These are phyloP conservation scores for Diplotaxis tenuifolia DNA, from an alignment of 345 rosid genomes.

Conservation along the genomic window DNA sequence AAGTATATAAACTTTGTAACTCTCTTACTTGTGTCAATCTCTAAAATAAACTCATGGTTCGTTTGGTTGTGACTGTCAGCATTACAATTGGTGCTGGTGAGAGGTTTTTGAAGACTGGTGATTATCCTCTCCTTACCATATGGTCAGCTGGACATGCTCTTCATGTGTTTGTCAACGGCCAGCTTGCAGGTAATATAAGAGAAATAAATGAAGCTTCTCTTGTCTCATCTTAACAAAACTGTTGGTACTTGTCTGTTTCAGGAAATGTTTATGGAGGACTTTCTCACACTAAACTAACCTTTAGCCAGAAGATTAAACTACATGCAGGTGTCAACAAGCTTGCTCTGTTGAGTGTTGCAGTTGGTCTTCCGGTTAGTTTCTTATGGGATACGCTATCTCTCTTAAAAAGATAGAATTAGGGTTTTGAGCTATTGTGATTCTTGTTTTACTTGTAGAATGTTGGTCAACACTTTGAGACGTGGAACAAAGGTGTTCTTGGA, in stretches of 20 bases:
- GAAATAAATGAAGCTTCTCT: not conserved
- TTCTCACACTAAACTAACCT: conserved; percentile 55
- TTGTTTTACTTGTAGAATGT: conserved; percentile 59
- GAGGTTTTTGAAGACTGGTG: conserved; percentile 64
- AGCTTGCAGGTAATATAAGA: conserved; percentile 56
- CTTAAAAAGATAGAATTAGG: not conserved
- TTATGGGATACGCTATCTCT: not conserved
- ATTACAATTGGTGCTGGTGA: conserved; percentile 54
- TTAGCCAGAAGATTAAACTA: conserved; percentile 64
- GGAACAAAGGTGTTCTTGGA: conserved; percentile 87
- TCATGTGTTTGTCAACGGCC: conserved; percentile 72
- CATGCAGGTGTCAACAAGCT: conserved; percentile 76
- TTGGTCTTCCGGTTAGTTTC: conserved; percentile 82
- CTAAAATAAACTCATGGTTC: not conserved
- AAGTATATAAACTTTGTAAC: conserved; percentile 26
- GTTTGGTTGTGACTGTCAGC: conserved; percentile 39
- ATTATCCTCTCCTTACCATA: conserved; percentile 57
- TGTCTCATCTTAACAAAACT: not conserved
- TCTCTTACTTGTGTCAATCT: conserved; percentile 11
- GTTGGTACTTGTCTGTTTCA: conserved; percentile 23
- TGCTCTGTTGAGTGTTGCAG: conserved; percentile 68
- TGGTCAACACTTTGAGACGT: conserved; percentile 75
- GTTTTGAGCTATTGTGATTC: conserved; percentile 2
- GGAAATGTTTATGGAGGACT: conserved; percentile 75
- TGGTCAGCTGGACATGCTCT: conserved; percentile 82